Evolutionary conservation across 2,329 filamentous ascomycete species (phyloP), one percentile per base, ranked within the genome.

Genomic region (Fonsecaea monophora): DNA sequence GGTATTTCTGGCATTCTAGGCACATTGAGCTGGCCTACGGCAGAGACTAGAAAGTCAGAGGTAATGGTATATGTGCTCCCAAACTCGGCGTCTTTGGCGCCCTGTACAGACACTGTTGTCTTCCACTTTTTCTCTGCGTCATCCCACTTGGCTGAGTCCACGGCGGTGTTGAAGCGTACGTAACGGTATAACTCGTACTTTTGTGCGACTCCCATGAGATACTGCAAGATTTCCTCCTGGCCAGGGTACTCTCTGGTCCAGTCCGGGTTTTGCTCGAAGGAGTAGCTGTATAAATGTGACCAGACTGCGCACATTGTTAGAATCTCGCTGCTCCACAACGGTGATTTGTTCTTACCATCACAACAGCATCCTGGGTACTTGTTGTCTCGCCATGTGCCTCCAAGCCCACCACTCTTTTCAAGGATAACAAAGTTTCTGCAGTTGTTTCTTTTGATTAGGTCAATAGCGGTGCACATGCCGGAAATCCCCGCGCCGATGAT

Each of bases 171-270:
- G 78, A 89, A 88, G 1, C 85, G 81, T 38, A 87, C 84, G 71
- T 88, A 83, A 61, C 81, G 82, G 72, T 84, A 86, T 0, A 89
- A 80, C 10, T 71, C 68, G 59, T 72, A 74, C 53, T 74, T 73
- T 15, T 64, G 60, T 7, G 72, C 72, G 18, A 74, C 70, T 13
- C 76, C 75, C 55, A 82, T 79, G 1, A 89, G 78, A 70, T 89
- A 88, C 32, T 64, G 25, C 38, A 86, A 78, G 21, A 89, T 86
- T 73, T 89, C 86, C 72, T 87, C 84, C 70, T 89, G 86, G 0
- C 84, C 83, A 0, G 86, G 84, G 71, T 87, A 88, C 62, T 86
- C 81, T 18, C 84, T 77, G 0, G 83, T 83, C 86, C 86, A 87
- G 69, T 83, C 79, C 2, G 84, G 77, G 60, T 87, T 88, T 60